phyloP scores from a whole-genome alignment of 805 yeast species.

The Saturnispora sekii region DNA sequence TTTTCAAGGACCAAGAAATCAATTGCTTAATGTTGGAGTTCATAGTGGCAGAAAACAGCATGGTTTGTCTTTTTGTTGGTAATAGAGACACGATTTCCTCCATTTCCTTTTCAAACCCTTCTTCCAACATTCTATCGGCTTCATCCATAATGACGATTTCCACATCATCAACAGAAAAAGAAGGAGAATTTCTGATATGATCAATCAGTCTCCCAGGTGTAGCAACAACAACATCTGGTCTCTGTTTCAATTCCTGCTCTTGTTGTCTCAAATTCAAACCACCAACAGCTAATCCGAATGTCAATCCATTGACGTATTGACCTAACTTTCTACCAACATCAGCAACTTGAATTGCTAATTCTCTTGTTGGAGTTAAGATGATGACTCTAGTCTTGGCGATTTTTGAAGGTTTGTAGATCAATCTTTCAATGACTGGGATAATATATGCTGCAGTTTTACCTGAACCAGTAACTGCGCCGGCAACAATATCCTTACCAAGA shows the following conservation, averaged over 20 bases:
- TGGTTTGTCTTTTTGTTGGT: constrained; percentile 87
- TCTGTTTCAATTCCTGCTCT: constrained; percentile 82
- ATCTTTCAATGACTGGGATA: constrained; percentile 90
- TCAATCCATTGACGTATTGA: constrained; percentile 60
- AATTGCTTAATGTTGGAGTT: constrained; percentile 83
- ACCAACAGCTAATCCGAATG: constrained; percentile 96
- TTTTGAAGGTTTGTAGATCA: constrained; percentile 79
- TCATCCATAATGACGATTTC: constrained; percentile 93
- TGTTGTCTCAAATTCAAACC: constrained; percentile 93
- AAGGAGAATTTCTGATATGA: constrained; percentile 90
- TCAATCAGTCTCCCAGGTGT: constrained; percentile 99
- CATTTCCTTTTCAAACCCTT: constrained; percentile 93
- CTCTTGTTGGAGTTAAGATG: constrained; percentile 93
- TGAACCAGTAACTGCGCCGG: constrained; percentile 99
- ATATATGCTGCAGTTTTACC: constrained; percentile 99
- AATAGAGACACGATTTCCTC: constrained; percentile 80
- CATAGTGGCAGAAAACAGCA: constrained; percentile 97
- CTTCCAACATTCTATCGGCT: constrained; percentile 99
- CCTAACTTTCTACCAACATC: constrained; percentile 88
- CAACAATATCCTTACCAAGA: constrained; percentile 91
- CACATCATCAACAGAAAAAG: constrained; percentile 81
- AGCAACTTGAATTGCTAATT: constrained; percentile 88
- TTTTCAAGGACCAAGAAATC: constrained; percentile 77
- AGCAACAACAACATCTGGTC: constrained; percentile 96
- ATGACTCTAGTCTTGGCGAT: constrained; percentile 84